Percentiles rank a stretch among this genome's conserved stretches.
These are phyloP conservation scores for Cryomyces minteri DNA, from an alignment of 495 filamentous ascomycete species.

Conservation along the genomic window DNA sequence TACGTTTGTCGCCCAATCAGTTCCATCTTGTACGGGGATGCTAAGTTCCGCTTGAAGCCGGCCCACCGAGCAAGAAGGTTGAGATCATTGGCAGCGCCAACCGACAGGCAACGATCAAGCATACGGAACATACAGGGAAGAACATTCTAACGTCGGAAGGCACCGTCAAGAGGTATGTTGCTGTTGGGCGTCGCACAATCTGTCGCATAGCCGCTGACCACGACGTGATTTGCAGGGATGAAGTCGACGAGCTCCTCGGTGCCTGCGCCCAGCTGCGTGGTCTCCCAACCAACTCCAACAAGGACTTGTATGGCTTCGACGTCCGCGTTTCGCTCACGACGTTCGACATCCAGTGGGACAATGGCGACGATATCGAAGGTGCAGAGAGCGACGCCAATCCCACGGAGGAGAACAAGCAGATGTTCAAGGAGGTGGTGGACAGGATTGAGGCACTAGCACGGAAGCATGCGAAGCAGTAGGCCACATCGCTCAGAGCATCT, in stretches of 20 bases:
- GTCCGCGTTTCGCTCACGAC: constrained; percentile 8
- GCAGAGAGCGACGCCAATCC: constrained; percentile 1
- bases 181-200: too few species aligned
- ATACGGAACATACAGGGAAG: too few species aligned
- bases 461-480: constrained; percentile 12
- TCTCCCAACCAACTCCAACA: constrained; percentile 6
- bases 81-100: too few species aligned
- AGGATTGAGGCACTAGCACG: constrained; percentile 10
- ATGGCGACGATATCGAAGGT: constrained; percentile 6
- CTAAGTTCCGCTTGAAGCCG: too few species aligned
- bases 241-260: constrained; percentile 9
- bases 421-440: constrained; percentile 9
- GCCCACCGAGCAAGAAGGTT: too few species aligned
- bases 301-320: constrained; percentile 8
- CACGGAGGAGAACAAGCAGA: constrained; percentile 10
- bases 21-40: too few species aligned
- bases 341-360: constrained; percentile 12
- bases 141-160: too few species aligned
- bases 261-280: constrained; percentile 8
- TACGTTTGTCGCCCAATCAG: too few species aligned
- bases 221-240: constrained; percentile 8
- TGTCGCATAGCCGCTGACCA: too few species aligned
- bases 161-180: too few species aligned
- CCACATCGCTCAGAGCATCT: too few species aligned
- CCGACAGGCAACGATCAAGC: too few species aligned